A percentile compares a stretch with the other conserved stretches of the same genome.
phyloP scores from a whole-genome alignment of 1,284 basidiomycete species.

The Trichosporon faecale region DNA sequence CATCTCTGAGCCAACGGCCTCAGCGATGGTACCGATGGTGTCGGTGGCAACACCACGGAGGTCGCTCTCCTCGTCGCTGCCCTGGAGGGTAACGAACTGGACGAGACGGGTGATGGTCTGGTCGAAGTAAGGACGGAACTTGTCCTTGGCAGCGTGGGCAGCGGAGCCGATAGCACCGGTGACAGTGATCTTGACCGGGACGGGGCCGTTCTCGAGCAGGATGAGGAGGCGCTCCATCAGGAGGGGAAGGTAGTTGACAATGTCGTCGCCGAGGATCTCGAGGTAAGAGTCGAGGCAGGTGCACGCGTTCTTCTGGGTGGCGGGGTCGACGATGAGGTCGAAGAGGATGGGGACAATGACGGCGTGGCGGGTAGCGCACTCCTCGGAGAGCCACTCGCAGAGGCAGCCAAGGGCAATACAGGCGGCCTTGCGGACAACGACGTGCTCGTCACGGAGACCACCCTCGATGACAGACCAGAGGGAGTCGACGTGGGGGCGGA shows the following conservation, averaged over 20 bases:
- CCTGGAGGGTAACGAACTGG: constrained; percentile 75
- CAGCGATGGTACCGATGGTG: constrained; percentile 95
- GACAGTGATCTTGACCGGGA: constrained; percentile 88
- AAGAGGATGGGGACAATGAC: constrained; percentile 86
- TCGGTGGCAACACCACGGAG: constrained; percentile 98
- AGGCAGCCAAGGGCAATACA: constrained; percentile 94
- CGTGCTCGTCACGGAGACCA: constrained; percentile 79
- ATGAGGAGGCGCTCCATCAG: constrained; percentile 94
- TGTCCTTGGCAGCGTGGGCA: constrained; percentile 91
- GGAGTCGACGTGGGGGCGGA: constrained; percentile 86
- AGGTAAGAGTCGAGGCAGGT: constrained; percentile 95
- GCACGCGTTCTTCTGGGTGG: constrained; percentile 88
- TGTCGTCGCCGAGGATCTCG: constrained; percentile 85
- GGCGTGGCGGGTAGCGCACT: constrained; percentile 79
- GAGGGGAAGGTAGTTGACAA: constrained; percentile 82
- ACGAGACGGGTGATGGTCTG: constrained; percentile 86
- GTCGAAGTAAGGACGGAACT: constrained; percentile 93
- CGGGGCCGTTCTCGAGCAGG: constrained; percentile 80
- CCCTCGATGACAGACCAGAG: constrained; percentile 94
- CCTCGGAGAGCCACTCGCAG: constrained; percentile 96
- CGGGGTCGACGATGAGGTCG: constrained; percentile 79
- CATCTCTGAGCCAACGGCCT: constrained; percentile 88
- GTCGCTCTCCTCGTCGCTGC: constrained; percentile 71
- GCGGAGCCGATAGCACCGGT: constrained; percentile 98
- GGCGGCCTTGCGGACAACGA: constrained; percentile 86